Conservation (phyloP, 2,329 filamentous ascomycete genomes). For the Botrytis paeoniae region DNA sequence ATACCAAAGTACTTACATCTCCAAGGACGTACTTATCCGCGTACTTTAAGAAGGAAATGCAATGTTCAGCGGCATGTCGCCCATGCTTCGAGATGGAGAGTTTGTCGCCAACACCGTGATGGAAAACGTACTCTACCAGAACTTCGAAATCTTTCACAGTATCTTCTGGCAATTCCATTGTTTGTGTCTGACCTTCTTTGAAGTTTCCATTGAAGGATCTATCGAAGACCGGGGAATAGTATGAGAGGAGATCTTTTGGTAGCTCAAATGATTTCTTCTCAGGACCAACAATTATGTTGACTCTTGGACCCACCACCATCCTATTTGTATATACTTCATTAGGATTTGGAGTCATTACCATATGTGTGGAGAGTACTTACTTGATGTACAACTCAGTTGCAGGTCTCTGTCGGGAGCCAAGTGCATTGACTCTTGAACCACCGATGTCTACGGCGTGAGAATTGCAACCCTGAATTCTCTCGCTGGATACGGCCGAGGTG, state of each 20-base stretch:
- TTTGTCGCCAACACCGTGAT: not conserved
- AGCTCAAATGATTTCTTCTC: slow-evolving; percentile 22
- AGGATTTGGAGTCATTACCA: not conserved
- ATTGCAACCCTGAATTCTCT: not conserved
- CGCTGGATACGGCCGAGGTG: not conserved
- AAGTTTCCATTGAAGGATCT: slow-evolving; percentile 23
- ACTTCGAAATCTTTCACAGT: not conserved
- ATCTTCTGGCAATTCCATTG: slow-evolving; percentile 16
- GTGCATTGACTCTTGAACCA: not conserved
- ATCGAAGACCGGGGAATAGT: slow-evolving; percentile 25
- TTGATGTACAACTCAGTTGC: not conserved
- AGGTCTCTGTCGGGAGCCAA: not conserved
- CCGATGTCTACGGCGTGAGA: not conserved
- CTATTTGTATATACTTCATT: not conserved
- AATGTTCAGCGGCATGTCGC: not conserved
- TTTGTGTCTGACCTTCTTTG: slow-evolving; percentile 20
- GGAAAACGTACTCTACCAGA: not conserved
- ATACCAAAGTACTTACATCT: not conserved
- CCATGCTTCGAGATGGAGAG: not conserved
- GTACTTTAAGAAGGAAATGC: not conserved
- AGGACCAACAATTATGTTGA: slow-evolving; percentile 23
- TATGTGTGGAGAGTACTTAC: not conserved
- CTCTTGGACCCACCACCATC: slow-evolving; percentile 12
- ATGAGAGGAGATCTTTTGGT: slow-evolving; percentile 22
- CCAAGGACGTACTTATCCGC: not conserved